A percentile compares a stretch with the other conserved stretches of the same genome.
These are phyloP conservation scores for Cryptococcus jaspeensis DNA, from an alignment of 1,284 basidiomycete species.

Conservation along the genomic window DNA sequence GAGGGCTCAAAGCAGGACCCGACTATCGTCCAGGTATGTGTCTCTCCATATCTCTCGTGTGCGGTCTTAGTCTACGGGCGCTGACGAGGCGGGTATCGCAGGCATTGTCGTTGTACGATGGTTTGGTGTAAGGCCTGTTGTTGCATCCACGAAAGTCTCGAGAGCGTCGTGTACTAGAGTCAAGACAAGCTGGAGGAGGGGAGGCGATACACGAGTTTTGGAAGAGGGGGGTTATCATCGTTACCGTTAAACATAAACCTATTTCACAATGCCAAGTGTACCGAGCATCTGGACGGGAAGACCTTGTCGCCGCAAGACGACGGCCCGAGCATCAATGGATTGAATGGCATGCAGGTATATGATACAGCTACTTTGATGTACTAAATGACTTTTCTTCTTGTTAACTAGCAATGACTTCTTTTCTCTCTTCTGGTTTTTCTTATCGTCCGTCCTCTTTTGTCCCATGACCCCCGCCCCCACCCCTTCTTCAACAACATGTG, in stretches of 20 bases:
- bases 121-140: constrained; percentile 47
- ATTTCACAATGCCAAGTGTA: too few species aligned
- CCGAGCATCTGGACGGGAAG: too few species aligned
- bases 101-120: constrained; percentile 58
- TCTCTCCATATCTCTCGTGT: neutral
- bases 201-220: neutral
- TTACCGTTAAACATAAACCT: too few species aligned
- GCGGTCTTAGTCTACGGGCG: neutral
- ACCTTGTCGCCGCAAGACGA: too few species aligned
- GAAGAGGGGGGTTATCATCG: too few species aligned
- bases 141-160: too few species aligned
- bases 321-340: too few species aligned
- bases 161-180: neutral
- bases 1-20: constrained; percentile 97
- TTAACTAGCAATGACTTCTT: neutral
- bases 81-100: constrained; percentile 18
- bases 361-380: too few species aligned
- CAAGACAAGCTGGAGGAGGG: neutral
- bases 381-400: too few species aligned
- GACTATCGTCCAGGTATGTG: constrained; percentile 86
- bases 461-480: neutral
- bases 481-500: neutral
- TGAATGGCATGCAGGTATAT: too few species aligned
- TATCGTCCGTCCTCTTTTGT: neutral
- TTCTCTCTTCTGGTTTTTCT: neutral